Base-by-base conservation (phyloP, 805 yeast genomes). In the Tetrapisispora taiwanensis region DNA sequence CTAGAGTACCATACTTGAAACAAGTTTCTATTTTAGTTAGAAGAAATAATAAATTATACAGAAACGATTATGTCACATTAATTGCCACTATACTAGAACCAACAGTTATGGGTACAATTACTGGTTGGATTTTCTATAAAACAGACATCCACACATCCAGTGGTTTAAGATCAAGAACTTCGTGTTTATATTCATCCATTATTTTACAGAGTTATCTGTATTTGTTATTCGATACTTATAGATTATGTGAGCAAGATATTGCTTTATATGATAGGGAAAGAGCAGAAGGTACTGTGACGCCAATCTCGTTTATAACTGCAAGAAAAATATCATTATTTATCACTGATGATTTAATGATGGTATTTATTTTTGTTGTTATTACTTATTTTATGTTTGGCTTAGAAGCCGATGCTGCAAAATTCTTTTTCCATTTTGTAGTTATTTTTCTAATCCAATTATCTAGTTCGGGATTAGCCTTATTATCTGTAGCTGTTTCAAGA, bases 301-400 rank as follows among this genome's bases (percentile, higher is more conserved):
- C 82, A 0, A 52, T 73, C 5, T 94, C 94, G 0, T 86, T 80
- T 55, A 53, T 86, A 1, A 38, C 82, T 0, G 75, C 83, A 1
- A 69, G 95, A 52, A 69, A 87, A 50, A 48, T 84, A 4, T 77
- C 84, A 4, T 80, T 83, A 51, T 59, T 84, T 19, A 32, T 82
- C 2, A 60, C 81, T 1, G 95, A 86, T 58, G 95, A 86, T 58
- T 49, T 84, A 7, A 72, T 81, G 31, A 70, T 81, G 39, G 74
- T 84, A 0, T 50, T 83, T 3, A 56, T 78, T 0, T 84, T 74
- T 60, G 70, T 85, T 0, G 52, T 72, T 0, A 74, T 82, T 17
- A 74, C 86, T 0, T 87, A 79, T 55, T 86, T 80, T 63, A 80
- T 86, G 90, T 75, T 76, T 67, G 95, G 94, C 0, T 66, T 86